Base-by-base conservation (phyloP, 2,329 filamentous ascomycete species). In the Acrocalymma vagum region DNA sequence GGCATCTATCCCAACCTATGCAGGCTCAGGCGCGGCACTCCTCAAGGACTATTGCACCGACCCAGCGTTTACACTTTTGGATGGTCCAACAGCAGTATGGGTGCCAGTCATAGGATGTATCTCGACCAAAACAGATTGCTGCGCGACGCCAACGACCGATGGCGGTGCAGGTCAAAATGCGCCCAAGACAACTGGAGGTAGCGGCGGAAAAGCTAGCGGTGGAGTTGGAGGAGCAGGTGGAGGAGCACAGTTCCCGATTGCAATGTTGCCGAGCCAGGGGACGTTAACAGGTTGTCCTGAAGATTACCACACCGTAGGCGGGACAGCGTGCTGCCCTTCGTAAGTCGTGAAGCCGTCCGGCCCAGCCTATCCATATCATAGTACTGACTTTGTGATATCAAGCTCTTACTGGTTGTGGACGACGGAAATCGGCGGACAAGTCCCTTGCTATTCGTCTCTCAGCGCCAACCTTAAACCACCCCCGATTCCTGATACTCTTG, bases 391-490 rank as follows among this genome's bases (percentile, higher is more conserved):
- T n/a, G n/a, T 22, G 6, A 8, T 5, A 5, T 21, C 11, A 9
- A 58, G 54, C 20, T 43, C 45, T 15, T 58, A 55, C 24, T 47
- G 44, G 42, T 47, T 47, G 6, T 58, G 54, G 54, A 55, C 36
- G 34, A 49, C 48, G 6, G 29, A 50, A 4, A 30, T 67, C 17
- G 62, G 55, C 21, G 56, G 55, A n/a, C 53, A 57, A 48, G 58
- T 52, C 5, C 62, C 60, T 13, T 67, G 63, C 50, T 62, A 61
- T 24, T 50, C 46, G 2, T 50, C 42, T 7, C 42, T 50, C 10
- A 17, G 21, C 13, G 20, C 32, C 13, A 45, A 34, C 9, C 32
- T 50, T 15, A 34, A 35, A 7, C 38, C 42, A 15, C 46, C 42
- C 8, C 42, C 42, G 3, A 50, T 58, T 11, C 54, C 54, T 11